These are phyloP conservation scores for Podila minutissima DNA, from an alignment of 192 early-diverging fungal genomes.

Conservation along the genomic window DNA sequence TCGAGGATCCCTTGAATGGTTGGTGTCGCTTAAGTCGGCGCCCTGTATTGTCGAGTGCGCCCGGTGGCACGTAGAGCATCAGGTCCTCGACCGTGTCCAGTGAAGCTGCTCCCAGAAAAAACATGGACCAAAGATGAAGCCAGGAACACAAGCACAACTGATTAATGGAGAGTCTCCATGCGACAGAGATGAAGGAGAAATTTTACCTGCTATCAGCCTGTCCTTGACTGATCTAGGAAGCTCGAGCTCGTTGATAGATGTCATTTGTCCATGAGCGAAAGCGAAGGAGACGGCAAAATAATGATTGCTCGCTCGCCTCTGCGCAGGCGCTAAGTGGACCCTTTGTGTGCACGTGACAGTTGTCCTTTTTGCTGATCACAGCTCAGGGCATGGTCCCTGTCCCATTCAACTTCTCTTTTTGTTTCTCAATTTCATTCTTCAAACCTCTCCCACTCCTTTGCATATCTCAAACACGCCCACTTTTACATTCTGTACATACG, in stretches of 20 bases:
- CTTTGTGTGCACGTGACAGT: not conserved
- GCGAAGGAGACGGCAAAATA: not conserved
- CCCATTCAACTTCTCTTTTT: not conserved
- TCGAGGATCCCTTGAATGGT: slow-evolving; percentile 15
- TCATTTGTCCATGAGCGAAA: slow-evolving; percentile 21
- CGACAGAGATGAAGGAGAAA: not conserved
- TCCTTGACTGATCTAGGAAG: slow-evolving; percentile 28
- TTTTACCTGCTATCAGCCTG: slow-evolving; percentile 15
- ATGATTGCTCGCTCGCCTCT: not conserved
- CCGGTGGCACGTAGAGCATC: slow-evolving; percentile 31
- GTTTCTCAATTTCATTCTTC: not conserved
- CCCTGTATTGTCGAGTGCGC: slow-evolving; percentile 3
- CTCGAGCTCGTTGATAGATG: slow-evolving; percentile 38
- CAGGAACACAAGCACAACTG: too few species aligned
- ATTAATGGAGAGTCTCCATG: too few species aligned
- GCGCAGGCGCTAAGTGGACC: too few species aligned
- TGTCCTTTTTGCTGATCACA: not conserved
- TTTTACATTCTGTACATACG: not conserved
- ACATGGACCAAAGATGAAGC: too few species aligned
- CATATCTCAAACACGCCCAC: not conserved
- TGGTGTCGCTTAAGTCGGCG: slow-evolving; percentile 44
- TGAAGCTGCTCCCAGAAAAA: slow-evolving; percentile 19
- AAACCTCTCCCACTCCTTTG: not conserved
- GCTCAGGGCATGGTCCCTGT: not conserved
- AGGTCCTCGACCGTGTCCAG: slow-evolving; percentile 47